These are phyloP conservation scores for Ascoidea asiatica DNA, from an alignment of 805 yeast species.

Conservation along the genomic window DNA sequence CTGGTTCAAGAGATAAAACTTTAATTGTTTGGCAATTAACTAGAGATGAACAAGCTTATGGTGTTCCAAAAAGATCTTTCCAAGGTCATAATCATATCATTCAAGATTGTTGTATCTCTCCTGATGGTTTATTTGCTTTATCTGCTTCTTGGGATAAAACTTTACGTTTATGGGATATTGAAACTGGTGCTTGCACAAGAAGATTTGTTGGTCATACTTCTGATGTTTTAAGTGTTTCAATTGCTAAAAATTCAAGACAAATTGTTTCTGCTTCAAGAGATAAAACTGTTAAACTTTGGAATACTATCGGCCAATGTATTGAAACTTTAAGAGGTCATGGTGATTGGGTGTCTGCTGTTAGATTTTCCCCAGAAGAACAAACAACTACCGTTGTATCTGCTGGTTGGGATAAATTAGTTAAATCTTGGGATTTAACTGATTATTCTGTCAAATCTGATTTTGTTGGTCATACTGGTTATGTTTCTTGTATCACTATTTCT, in stretches of 20 bases:
- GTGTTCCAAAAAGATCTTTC: constrained; percentile 95
- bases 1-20: constrained; percentile 98
- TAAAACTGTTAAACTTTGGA: constrained; percentile 98
- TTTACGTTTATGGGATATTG: constrained; percentile 95
- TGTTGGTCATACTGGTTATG: constrained; percentile 99
- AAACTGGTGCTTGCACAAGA: constrained; percentile 83
- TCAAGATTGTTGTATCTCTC: constrained; percentile 93
- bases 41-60: constrained; percentile 94
- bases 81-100: constrained; percentile 99
- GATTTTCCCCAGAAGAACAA: constrained; percentile 81
- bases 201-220: constrained; percentile 97
- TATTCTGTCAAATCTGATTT: constrained; percentile 86
- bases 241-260: constrained; percentile 93
- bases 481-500: constrained; percentile 90
- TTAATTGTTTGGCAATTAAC: constrained; percentile 95
- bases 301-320: constrained; percentile 95
- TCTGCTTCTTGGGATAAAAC: constrained; percentile 99
- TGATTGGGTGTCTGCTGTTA: constrained; percentile 98
- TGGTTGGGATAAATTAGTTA: constrained; percentile 97
- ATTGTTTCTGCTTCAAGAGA: constrained; percentile 96
- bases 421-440: constrained; percentile 90
- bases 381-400: constrained; percentile 81
- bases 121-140: constrained; percentile 95
- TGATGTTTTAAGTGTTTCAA: constrained; percentile 95
- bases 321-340: constrained; percentile 89